A percentile compares a stretch with the other conserved stretches of the same genome.
Conservation (phyloP, 75 land plant genomes). For the Picea sitchensis region DNA sequence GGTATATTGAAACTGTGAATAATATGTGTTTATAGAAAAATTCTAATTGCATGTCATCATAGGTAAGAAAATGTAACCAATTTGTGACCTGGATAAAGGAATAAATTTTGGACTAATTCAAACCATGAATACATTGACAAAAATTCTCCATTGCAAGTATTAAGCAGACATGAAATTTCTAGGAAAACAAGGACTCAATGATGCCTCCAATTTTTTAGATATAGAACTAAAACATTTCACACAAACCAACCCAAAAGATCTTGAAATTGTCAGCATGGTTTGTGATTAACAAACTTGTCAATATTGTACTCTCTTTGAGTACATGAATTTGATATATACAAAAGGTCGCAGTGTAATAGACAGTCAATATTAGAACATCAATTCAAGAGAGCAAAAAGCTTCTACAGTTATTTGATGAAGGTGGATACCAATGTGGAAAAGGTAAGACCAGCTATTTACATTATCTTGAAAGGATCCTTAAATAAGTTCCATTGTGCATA, state of each 20-base stretch:
- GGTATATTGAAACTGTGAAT: background rate
- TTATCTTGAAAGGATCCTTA: too few species aligned
- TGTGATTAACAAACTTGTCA: background rate
- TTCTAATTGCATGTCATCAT: background rate
- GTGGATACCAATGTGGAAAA: too few species aligned
- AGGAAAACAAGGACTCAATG: background rate
- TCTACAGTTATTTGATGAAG: background rate
- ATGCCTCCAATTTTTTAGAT: background rate
- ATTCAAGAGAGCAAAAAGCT: background rate
- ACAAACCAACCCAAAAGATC: background rate
- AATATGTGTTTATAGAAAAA: background rate
- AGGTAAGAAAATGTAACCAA: background rate
- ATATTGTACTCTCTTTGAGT: background rate
- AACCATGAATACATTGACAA: too few species aligned
- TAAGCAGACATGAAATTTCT: background rate
- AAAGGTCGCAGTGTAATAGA: background rate
- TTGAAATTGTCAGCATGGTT: background rate
- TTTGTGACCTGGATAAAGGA: background rate
- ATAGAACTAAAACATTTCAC: background rate
- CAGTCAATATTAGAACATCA: background rate
- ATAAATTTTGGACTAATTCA: too few species aligned
- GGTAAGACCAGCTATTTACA: too few species aligned
- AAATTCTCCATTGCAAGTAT: background rate
- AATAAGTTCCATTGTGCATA: too few species aligned
- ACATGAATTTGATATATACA: conserved; percentile 1